Percentiles rank a stretch among this genome's conserved stretches.
These are phyloP conservation scores for Ceraceosorus bombacis DNA, from an alignment of 1,284 basidiomycete species.

Conservation along the genomic window DNA sequence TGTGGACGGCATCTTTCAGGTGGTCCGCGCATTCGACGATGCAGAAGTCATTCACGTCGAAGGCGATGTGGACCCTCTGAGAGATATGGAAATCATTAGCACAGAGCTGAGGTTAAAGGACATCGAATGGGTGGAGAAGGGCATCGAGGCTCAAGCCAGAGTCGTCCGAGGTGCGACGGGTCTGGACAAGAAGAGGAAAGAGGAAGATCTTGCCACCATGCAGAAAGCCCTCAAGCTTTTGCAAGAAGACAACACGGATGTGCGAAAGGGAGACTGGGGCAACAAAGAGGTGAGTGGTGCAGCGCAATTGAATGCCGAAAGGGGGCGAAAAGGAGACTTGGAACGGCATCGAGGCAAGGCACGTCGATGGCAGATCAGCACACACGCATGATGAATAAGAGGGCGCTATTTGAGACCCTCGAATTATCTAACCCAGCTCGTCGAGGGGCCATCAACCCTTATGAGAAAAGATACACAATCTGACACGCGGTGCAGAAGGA, in stretches of 20 bases:
- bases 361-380: background rate
- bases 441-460: slow-evolving; percentile 55
- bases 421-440: slow-evolving; percentile 62
- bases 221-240: slow-evolving; percentile 79
- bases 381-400: slow-evolving; percentile 64
- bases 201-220: slow-evolving; percentile 79
- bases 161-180: slow-evolving; percentile 56
- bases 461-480: slow-evolving; percentile 33
- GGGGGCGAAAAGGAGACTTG: background rate
- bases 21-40: slow-evolving; percentile 95
- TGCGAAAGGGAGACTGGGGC: slow-evolving; percentile 87
- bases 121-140: slow-evolving; percentile 96
- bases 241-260: slow-evolving; percentile 76
- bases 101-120: slow-evolving; percentile 77
- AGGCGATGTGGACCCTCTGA: slow-evolving; percentile 88
- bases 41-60: slow-evolving; percentile 98
- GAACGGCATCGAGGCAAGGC: background rate
- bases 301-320: slow-evolving; percentile 5
- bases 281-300: slow-evolving; percentile 80
- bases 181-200: slow-evolving; percentile 87
- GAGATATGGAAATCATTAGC: slow-evolving; percentile 97
- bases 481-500: no score
- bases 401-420: slow-evolving; percentile 56
- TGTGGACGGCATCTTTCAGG: slow-evolving; percentile 98
- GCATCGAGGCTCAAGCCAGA: slow-evolving; percentile 58